A percentile compares a stretch with the other conserved stretches of the same genome.
These are phyloP conservation scores for Parafenestella ontariensis DNA, from an alignment of 2,329 filamentous ascomycete species.

Conservation along the genomic window DNA sequence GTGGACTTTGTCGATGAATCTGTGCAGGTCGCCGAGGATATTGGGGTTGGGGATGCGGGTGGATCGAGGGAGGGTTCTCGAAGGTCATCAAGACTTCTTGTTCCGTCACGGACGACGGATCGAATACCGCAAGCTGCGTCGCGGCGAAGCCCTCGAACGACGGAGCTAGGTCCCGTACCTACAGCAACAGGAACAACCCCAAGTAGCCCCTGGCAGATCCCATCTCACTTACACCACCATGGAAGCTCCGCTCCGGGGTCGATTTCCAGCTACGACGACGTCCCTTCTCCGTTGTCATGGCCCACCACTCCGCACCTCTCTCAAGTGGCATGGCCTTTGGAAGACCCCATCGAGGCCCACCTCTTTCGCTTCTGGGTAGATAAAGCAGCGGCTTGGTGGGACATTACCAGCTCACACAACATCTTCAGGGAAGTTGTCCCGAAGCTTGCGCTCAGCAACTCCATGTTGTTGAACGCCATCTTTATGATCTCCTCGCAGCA, in stretches of 20 bases:
- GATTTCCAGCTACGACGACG: conserved; percentile 7
- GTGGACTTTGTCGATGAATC: conserved; percentile 30
- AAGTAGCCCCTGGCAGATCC: conserved; percentile 4
- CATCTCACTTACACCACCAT: conserved; percentile 1
- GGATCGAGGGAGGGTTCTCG: conserved; percentile 1
- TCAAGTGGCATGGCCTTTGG: conserved; percentile 9
- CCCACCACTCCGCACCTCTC: not conserved
- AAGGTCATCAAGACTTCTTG: conserved; percentile 5
- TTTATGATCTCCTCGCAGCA: conserved; percentile 50
- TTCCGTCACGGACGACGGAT: conserved; percentile 1
- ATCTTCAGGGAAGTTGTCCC: conserved; percentile 18
- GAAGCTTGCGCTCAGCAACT: conserved; percentile 40
- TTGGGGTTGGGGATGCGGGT: not conserved
- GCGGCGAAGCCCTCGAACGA: not conserved
- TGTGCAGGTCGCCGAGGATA: conserved; percentile 16
- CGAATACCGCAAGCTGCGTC: conserved; percentile 1
- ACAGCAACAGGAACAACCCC: not conserved
- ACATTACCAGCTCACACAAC: conserved; percentile 19
- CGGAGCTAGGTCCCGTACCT: not conserved
- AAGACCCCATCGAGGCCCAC: conserved; percentile 18
- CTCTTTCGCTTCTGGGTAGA: conserved; percentile 26
- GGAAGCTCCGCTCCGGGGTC: conserved; percentile 15
- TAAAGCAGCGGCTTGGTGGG: conserved; percentile 14
- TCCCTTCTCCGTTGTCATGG: not conserved
- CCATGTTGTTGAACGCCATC: conserved; percentile 51